A percentile compares a stretch with the other conserved stretches of the same genome.
Conservation (phyloP, 495 filamentous ascomycete species). For the Rostrohypoxylon terebratum region DNA sequence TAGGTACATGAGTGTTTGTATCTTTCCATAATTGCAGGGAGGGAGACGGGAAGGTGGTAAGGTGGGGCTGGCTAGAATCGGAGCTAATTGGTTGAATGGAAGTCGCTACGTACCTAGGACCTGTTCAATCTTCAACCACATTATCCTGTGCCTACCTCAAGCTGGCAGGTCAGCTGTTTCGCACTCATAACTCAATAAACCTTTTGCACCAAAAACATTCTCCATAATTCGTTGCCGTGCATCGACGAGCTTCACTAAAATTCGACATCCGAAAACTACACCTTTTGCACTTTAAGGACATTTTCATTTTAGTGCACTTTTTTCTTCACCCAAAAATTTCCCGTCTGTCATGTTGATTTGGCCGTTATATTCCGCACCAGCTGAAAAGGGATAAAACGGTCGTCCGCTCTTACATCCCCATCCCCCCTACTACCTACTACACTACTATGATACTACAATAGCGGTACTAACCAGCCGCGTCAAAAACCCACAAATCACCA, state of each 20-base stretch:
- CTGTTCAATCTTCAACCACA: not conserved
- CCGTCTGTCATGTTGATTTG: not conserved
- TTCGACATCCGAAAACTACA: not conserved
- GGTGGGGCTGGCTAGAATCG: not conserved
- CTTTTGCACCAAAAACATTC: slow-evolving; percentile 32
- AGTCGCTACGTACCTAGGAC: not conserved
- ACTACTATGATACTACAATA: not conserved
- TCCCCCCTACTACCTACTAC: not conserved
- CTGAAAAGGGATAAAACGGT: slow-evolving; percentile 9
- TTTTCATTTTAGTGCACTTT: slow-evolving; percentile 9
- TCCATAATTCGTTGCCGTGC: slow-evolving; percentile 37
- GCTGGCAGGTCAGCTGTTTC: slow-evolving; percentile 27
- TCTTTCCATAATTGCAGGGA: not conserved
- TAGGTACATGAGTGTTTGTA: not conserved
- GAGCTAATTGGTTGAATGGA: not conserved
- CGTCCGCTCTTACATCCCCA: not conserved
- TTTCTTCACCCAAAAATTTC: not conserved
- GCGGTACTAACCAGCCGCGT: slow-evolving; percentile 35
- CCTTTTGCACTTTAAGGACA: slow-evolving; percentile 6
- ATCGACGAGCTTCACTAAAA: slow-evolving; percentile 25
- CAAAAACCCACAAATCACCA: slow-evolving; percentile 41
- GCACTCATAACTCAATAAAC: slow-evolving; percentile 4
- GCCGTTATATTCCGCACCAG: slow-evolving; percentile 1
- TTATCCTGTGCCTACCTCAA: not conserved
- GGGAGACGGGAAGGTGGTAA: not conserved